A percentile compares a stretch with the other conserved stretches of the same genome.
Conservation (phyloP, 75 land plant species). For the Cupressus sempervirens region DNA sequence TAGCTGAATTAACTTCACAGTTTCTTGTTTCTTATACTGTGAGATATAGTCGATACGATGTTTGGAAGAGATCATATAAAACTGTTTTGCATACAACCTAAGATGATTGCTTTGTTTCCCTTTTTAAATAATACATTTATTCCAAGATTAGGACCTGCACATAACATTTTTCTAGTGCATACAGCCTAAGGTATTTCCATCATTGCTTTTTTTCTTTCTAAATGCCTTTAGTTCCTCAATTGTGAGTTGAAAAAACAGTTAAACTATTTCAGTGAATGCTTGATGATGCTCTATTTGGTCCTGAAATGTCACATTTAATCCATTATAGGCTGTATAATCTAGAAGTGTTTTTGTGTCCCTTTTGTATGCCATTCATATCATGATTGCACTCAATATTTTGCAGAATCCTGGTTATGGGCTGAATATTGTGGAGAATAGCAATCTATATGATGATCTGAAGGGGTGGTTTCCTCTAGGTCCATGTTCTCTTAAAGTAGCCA, state of each 20-base stretch:
- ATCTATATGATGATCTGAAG: conserved; percentile 44
- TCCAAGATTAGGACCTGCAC: background rate
- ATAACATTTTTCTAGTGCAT: background rate
- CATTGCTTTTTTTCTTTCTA: background rate
- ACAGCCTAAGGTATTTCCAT: background rate
- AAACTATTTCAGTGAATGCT: background rate
- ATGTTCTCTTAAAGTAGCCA: conserved; percentile 54
- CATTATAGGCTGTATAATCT: background rate
- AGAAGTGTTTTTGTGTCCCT: background rate
- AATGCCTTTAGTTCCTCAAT: background rate
- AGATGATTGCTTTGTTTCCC: background rate
- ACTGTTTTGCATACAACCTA: background rate
- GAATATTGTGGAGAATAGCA: conserved; percentile 71
- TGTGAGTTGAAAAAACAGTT: background rate
- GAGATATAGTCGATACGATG: background rate
- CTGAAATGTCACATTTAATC: background rate
- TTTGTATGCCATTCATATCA: background rate
- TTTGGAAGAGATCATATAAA: background rate
- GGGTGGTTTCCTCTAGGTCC: conserved; percentile 81
- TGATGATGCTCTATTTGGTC: background rate
- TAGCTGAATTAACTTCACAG: background rate
- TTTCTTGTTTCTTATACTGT: background rate
- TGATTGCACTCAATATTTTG: conserved; percentile 4
- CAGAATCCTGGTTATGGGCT: conserved; percentile 70
- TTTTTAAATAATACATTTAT: background rate